phyloP scores from a whole-genome alignment of 352 stramenopile genomes.

The Sclerospora graminicola region DNA sequence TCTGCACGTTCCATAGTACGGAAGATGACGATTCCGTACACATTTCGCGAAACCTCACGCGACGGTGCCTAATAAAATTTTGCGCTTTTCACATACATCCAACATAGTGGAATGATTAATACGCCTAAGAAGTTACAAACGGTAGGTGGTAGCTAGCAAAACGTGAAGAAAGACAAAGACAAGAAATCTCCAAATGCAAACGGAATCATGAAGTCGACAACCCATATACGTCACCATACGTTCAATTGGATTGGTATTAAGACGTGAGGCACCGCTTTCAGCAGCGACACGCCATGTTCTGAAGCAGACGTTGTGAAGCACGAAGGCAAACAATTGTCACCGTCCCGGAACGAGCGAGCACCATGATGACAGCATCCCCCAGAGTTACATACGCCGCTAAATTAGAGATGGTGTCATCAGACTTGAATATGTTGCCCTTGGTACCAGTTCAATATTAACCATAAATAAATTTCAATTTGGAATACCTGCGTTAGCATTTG shows the following conservation, averaged over 20 bases:
- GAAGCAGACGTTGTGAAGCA: conserved; percentile 55
- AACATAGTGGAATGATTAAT: conserved; percentile 65
- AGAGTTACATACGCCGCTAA: conserved; percentile 26
- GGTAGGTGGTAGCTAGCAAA: conserved; percentile 66
- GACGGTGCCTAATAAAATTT: conserved; percentile 28
- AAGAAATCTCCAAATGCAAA: conserved; percentile 30
- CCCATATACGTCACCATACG: conserved; percentile 89
- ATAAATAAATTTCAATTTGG: conserved; percentile 26
- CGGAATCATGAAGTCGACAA: conserved; percentile 70
- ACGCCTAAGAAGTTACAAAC: conserved; percentile 65
- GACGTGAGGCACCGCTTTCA: conserved; percentile 84
- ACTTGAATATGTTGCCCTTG: conserved; percentile 16
- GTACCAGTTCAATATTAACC: conserved; percentile 29
- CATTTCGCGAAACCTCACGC: conserved; percentile 30
- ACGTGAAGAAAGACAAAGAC: conserved; percentile 48
- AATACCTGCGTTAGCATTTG: conserved; percentile 24
- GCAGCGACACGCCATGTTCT: conserved; percentile 75
- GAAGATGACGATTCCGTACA: conserved; percentile 26
- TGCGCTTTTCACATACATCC: conserved; percentile 56
- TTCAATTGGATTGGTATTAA: conserved; percentile 88
- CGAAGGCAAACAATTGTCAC: conserved; percentile 30
- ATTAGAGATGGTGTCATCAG: conserved; percentile 12
- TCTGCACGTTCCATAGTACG: conserved; percentile 25
- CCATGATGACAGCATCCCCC: conserved; percentile 18
- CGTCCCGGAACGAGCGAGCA: conserved; percentile 15